Percentiles rank a stretch among this genome's conserved stretches.
These are phyloP conservation scores for Linanthus parryae DNA, from an alignment of 148 eudicot species.

Conservation along the genomic window DNA sequence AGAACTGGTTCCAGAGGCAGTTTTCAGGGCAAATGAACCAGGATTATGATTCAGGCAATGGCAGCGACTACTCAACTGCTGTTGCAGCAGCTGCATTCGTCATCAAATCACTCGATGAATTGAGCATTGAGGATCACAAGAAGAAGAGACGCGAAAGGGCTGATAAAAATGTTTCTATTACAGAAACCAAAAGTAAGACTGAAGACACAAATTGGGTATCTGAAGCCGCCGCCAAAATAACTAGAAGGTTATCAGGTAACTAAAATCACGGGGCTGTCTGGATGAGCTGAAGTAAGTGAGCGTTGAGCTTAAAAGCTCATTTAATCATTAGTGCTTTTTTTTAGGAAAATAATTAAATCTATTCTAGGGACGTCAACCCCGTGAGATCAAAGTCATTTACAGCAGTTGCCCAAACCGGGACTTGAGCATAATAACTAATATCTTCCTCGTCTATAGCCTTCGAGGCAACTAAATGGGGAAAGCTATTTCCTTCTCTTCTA, in stretches of 20 bases:
- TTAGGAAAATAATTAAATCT: no score
- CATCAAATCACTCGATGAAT: constrained; percentile 50
- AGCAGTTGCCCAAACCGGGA: no score
- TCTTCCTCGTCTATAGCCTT: no score
- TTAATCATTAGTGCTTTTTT: no score
- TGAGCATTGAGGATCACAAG: constrained; percentile 19
- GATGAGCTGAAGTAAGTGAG: no score
- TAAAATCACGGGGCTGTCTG: no score
- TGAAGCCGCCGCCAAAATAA: constrained; percentile 23
- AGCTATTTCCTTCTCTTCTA: no score
- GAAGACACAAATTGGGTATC: constrained; percentile 1
- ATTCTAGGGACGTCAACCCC: no score
- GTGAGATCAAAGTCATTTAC: no score
- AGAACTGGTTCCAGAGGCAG: constrained; percentile 48
- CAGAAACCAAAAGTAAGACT: constrained; percentile 27
- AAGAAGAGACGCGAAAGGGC: constrained; percentile 14
- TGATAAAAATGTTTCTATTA: constrained; percentile 13
- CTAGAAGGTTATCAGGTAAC: constrained; percentile 39
- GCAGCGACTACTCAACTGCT: constrained; percentile 47
- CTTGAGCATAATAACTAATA: no score
- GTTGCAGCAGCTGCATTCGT: constrained; percentile 86
- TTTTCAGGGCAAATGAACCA: constrained; percentile 40
- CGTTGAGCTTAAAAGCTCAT: no score
- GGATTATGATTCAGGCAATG: constrained; percentile 24
- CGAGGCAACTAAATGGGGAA: no score